Conservation (phyloP, 2,329 filamentous ascomycete species). For the Xylariales sp. region DNA sequence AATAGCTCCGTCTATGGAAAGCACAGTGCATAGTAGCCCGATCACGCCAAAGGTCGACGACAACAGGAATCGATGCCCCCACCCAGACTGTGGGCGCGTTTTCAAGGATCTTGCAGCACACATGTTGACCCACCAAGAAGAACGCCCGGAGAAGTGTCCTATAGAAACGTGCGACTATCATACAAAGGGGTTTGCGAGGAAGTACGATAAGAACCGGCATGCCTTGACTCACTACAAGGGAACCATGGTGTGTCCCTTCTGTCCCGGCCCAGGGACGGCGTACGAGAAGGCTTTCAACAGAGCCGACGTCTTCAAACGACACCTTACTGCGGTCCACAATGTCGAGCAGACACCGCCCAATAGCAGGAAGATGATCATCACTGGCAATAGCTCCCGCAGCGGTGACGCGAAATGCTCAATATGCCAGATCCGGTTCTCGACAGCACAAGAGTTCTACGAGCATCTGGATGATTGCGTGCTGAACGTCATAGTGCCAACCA, state of each 20-base stretch:
- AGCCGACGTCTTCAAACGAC: slow-evolving; percentile 92
- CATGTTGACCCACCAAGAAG: slow-evolving; percentile 88
- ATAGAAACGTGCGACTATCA: slow-evolving; percentile 91
- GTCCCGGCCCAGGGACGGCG: slow-evolving; percentile 79
- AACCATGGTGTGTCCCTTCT: slow-evolving; percentile 95
- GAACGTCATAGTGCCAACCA: slow-evolving; percentile 50
- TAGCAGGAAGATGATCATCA: slow-evolving; percentile 64
- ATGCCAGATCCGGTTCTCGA: slow-evolving; percentile 72
- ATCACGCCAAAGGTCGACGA: slow-evolving; percentile 27
- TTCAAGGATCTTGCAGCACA: slow-evolving; percentile 94
- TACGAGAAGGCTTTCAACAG: slow-evolving; percentile 95
- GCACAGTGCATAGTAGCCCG: slow-evolving; percentile 27
- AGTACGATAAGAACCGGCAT: slow-evolving; percentile 95
- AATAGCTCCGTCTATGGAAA: slow-evolving; percentile 26
- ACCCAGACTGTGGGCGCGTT: slow-evolving; percentile 76
- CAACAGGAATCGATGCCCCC: slow-evolving; percentile 58
- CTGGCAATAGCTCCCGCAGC: slow-evolving; percentile 24
- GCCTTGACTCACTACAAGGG: slow-evolving; percentile 95
- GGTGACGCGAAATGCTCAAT: slow-evolving; percentile 86
- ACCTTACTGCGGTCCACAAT: slow-evolving; percentile 83
- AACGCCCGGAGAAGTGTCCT: slow-evolving; percentile 90
- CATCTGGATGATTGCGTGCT: slow-evolving; percentile 71
- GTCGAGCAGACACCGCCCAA: slow-evolving; percentile 93
- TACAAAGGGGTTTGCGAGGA: slow-evolving; percentile 85
- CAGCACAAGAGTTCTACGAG: slow-evolving; percentile 95